phyloP scores from a whole-genome alignment of 768 basidiomycete genomes.

The Saitozyma podzolica region DNA sequence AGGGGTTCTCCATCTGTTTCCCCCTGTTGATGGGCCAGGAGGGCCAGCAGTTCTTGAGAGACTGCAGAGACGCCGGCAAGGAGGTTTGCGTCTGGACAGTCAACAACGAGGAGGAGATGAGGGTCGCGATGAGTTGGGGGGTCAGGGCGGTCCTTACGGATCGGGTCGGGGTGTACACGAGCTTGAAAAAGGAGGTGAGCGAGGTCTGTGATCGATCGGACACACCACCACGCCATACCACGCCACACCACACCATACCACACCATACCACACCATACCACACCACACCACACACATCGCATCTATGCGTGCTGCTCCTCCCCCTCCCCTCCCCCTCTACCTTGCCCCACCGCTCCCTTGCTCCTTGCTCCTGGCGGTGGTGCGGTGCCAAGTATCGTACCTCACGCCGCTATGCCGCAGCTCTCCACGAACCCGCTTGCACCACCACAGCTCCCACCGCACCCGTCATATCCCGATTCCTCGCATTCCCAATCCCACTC shows the following conservation, averaged over 20 bases:
- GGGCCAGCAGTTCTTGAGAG: slow-evolving; percentile 49
- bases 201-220: neutral
- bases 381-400: too few relatives aligned
- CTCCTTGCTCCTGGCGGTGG: too few relatives aligned
- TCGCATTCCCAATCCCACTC: too few relatives aligned
- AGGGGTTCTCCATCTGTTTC: slow-evolving; percentile 51
- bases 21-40: slow-evolving; percentile 42
- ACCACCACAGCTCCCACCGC: too few relatives aligned
- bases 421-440: too few relatives aligned
- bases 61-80: slow-evolving; percentile 49
- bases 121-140: slow-evolving; percentile 46
- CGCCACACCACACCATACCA: too few relatives aligned
- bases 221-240: neutral
- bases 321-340: too few relatives aligned
- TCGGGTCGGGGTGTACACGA: slow-evolving; percentile 38
- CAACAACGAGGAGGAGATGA: slow-evolving; percentile 51
- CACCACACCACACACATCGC: neutral
- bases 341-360: neutral
- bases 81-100: slow-evolving; percentile 53
- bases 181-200: slow-evolving; percentile 42
- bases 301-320: too few relatives aligned
- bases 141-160: slow-evolving; percentile 53
- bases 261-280: too few relatives aligned
- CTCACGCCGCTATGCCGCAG: too few relatives aligned
- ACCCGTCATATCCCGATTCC: too few relatives aligned